Evolutionary conservation across 208 protist genomes (phyloP).

Genomic region (Kentomonas sorsogonicus): DNA sequence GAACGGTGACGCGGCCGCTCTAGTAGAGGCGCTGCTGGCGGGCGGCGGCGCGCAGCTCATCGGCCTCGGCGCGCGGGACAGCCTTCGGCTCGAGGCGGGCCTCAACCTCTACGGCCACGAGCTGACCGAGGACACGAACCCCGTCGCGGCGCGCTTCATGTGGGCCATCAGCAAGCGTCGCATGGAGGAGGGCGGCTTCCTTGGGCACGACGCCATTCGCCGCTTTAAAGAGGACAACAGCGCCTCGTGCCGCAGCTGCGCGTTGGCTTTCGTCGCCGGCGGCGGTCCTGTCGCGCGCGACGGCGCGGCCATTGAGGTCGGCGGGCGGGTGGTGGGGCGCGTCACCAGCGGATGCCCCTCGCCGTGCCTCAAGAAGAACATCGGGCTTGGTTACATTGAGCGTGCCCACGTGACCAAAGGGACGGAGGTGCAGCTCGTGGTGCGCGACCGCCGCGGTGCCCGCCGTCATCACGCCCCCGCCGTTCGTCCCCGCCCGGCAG

Average conservation of each 20-base stretch:
- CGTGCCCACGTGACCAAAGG: slow-evolving; percentile 60
- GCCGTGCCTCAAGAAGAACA: slow-evolving; percentile 84
- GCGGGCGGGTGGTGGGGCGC: slow-evolving; percentile 78
- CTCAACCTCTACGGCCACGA: slow-evolving; percentile 98
- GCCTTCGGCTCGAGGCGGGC: slow-evolving; percentile 95
- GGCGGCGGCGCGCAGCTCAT: slow-evolving; percentile 47
- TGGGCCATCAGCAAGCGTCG: slow-evolving; percentile 95
- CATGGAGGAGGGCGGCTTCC: slow-evolving; percentile 90
- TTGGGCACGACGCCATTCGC: slow-evolving; percentile 87
- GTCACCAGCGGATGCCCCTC: slow-evolving; percentile 89
- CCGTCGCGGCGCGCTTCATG: slow-evolving; percentile 90
- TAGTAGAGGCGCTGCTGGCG: slow-evolving; percentile 66
- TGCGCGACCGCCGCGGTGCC: slow-evolving; percentile 78
- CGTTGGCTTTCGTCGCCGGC: slow-evolving; percentile 89
- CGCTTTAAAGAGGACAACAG: slow-evolving; percentile 29
- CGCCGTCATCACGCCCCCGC: slow-evolving; percentile 83
- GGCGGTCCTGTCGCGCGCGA: slow-evolving; percentile 88
- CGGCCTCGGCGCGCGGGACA: slow-evolving; percentile 94
- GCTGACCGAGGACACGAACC: slow-evolving; percentile 91
- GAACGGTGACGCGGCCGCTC: slow-evolving; percentile 25
- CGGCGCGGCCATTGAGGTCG: slow-evolving; percentile 50
- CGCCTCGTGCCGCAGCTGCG: slow-evolving; percentile 67
- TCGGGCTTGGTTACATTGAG: slow-evolving; percentile 92
- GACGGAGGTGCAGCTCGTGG: slow-evolving; percentile 77
- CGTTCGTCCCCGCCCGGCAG: slow-evolving; percentile 87